Base-by-base conservation (phyloP, 2,329 filamentous ascomycete species). In the Botrytis hyacinthi region DNA sequence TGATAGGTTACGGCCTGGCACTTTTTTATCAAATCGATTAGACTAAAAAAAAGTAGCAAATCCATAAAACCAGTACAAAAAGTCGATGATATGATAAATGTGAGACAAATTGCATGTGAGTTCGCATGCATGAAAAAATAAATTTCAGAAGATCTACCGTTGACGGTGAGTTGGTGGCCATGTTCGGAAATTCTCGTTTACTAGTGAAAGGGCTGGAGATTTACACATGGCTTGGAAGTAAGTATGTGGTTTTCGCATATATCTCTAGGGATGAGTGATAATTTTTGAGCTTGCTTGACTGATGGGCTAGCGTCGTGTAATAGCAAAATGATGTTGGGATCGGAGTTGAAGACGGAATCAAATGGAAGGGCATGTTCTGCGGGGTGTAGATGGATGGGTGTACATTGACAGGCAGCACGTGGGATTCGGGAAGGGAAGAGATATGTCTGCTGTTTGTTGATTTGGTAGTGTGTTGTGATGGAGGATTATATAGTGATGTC, bases 31-130 rank as follows among this genome's bases (percentile, higher is more conserved):
- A 54, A 67, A 66, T 60, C 74, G 72, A 75, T 77, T 79, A 80
- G 78, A 79, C 76, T 75, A 75, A 74, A 77, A 79, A 79, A 79
- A 78, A 77, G 76, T 77, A 77, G 75, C 77, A 78, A 79, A 79
- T 78, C 77, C 73, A 77, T 73, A 75, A 75, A 77, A 77, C 69
- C 35, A 71, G 32, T 54, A 44, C 60, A 51, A 65, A 51, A 51
- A 51, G 26, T 57, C n/a, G 44, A 60, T 48, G 37, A 51, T n/a
- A 54, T 29, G 9, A 37, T 67, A n/a, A 32, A 62, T 46, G 22
- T 48, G 16, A 63, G 46, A 32, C 14, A 10, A 37, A 61, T 18
- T 40, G 35, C 22, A 29, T 62, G 4, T 46, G 54, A 57, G 12
- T 14, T 62, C 4, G 57, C 32, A 40, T 59, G 46, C 12, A 48